Evolutionary conservation across 257 asterid species (phyloP).

Genomic region (Salvia rosmarinus): DNA sequence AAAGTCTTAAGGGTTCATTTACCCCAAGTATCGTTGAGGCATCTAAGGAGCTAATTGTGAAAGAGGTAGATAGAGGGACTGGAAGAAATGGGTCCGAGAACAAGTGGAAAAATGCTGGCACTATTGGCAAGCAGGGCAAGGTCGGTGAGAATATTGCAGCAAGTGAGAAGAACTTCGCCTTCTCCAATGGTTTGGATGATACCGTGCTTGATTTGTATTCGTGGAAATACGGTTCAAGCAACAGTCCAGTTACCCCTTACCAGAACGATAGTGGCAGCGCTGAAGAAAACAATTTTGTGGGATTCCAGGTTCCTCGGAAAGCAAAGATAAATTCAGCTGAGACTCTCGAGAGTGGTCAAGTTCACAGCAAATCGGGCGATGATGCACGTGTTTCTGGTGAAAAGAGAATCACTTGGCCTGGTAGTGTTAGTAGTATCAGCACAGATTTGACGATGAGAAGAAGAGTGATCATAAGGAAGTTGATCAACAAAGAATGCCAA

Average conservation of each 20-base stretch:
- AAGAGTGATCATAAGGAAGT: conserved; percentile 59
- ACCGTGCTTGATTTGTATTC: conserved; percentile 65
- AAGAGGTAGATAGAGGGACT: conserved; percentile 80
- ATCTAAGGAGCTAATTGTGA: conserved; percentile 82
- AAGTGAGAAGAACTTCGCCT: conserved; percentile 59
- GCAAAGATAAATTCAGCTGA: conserved; percentile 46
- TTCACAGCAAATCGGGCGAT: conserved; percentile 48
- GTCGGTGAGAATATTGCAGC: conserved; percentile 52
- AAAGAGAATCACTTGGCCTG: conserved; percentile 61
- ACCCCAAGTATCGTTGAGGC: conserved; percentile 46
- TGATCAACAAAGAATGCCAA: conserved; percentile 46
- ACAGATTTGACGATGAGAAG: conserved; percentile 46
- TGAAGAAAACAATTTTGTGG: conserved; percentile 47
- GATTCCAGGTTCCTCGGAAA: conserved; percentile 62
- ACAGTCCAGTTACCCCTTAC: conserved; percentile 50
- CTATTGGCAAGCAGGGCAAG: conserved; percentile 53
- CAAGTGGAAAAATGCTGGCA: conserved; percentile 56
- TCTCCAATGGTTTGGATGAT: conserved; percentile 66
- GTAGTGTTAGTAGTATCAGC: conserved; percentile 37
- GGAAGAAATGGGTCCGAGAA: conserved; percentile 59
- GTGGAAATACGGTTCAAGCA: conserved; percentile 53
- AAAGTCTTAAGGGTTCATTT: conserved; percentile 40
- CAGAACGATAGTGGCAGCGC: conserved; percentile 50
- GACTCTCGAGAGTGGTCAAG: conserved; percentile 47
- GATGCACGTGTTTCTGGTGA: conserved; percentile 52